Base-by-base conservation (phyloP, 371 early-diverging fungal genomes). In the Syncephalis fuscata region DNA sequence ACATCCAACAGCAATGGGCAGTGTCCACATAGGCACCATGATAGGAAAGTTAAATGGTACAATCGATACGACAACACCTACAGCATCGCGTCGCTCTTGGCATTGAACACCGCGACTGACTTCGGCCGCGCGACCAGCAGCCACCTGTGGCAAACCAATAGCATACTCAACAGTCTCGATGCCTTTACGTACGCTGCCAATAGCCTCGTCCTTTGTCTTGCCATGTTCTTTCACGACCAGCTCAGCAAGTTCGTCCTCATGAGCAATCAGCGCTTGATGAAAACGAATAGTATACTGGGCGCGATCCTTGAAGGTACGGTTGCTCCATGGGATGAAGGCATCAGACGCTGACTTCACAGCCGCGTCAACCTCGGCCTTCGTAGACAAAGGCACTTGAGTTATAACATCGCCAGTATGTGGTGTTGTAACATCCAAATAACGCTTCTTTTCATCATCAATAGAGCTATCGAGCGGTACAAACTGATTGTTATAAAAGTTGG, bases 11-110 rank as follows among this genome's bases (percentile, higher is more conserved):
- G 76, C 74, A 26, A 80, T 67, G 1, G 80, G 80, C 14, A 82
- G 51, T 3, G 82, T 76, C 83, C 83, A 82, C 64, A 76, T 67
- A 15, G 83, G 74, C n/a, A 73, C 74, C 81, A 82, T 82, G 55
- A 78, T 69, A 9, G 83, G 82, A 46, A 82, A 82, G 55, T 72
- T 72, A 48, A 82, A 82, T 3, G 83, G 83, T 38, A 82, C 82
- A 3, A 82, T 79, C 1, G 75, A 68, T 20, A 61, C 73, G 11
- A 78, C 78, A 16, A 82, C 83, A 15, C 82, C 82, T 26, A 82
- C 57, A 4, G 81, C 51, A 21, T 62, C 63, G 3, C 74, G 65
- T 38, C 60, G 60, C 48, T 83, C 83, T 32, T 59, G 63, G 57
- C 83, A 82, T 21, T 58, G 51, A 25, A 82, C 74, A 8, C 78